Evolutionary conservation across 2,329 filamentous ascomycete genomes (phyloP).

Genomic region (Pleomassaria siparia): DNA sequence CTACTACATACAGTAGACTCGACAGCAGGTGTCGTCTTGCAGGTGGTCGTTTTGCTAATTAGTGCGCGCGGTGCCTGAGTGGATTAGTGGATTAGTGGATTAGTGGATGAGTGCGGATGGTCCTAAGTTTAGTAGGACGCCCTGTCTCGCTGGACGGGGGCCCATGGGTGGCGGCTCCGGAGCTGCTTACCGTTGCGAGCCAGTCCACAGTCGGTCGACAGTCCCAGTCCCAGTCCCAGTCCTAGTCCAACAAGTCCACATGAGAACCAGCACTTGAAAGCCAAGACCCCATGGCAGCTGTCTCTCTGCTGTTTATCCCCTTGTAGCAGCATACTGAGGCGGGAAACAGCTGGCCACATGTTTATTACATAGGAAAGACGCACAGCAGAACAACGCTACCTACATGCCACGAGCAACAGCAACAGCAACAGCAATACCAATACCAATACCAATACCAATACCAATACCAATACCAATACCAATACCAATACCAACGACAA

Average conservation of each 20-base stretch:
- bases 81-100: too few species aligned
- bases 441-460: too few species aligned
- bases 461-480: too few species aligned
- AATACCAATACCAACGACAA: too few species aligned
- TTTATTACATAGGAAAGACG: neutral
- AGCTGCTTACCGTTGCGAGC: neutral
- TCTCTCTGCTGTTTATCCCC: neutral
- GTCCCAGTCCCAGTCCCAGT: too few species aligned
- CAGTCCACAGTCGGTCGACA: too few species aligned
- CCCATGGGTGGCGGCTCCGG: neutral
- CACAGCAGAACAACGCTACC: neutral
- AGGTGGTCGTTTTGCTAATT: neutral
- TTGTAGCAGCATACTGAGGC: neutral
- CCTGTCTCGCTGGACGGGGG: neutral
- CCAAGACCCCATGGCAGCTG: constrained; percentile 1
- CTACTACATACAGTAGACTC: too few species aligned
- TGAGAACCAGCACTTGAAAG: neutral
- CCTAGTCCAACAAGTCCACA: too few species aligned
- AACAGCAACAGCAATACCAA: too few species aligned
- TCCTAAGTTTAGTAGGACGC: constrained; percentile 1
- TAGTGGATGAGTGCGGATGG: neutral
- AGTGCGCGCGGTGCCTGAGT: neutral
- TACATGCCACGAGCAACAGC: too few species aligned
- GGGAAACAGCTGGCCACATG: neutral
- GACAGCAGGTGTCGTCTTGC: too few species aligned